Percentiles rank a stretch among this genome's conserved stretches.
Conservation (phyloP, 202 grass and related monocot genomes). For the Carex arenaria region DNA sequence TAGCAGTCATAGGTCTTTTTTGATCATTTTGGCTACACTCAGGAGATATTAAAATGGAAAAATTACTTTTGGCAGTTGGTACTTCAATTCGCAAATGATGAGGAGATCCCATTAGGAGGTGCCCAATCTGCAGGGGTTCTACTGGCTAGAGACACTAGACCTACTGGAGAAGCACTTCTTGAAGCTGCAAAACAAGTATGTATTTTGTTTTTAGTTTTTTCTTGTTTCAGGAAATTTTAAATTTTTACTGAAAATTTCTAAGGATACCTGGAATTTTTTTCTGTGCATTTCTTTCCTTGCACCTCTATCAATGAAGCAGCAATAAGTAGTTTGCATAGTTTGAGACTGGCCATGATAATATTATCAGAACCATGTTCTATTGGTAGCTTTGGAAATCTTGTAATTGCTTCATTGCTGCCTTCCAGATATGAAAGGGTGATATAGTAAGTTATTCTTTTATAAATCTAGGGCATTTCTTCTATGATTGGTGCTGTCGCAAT, state of each 20-base stretch:
- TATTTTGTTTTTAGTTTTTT: not conserved
- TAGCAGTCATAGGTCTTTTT: not conserved
- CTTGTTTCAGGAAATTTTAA: not conserved
- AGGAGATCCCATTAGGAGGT: conserved; percentile 46
- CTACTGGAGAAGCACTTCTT: conserved; percentile 66
- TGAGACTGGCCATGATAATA: not conserved
- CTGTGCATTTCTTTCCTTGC: not conserved
- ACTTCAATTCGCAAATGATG: conserved; percentile 53
- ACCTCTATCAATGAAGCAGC: not conserved
- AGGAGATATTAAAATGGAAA: not conserved
- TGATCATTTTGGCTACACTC: not conserved
- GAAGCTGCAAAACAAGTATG: conserved; percentile 59
- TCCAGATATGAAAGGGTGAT: not conserved
- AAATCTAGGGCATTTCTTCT: conserved; percentile 61
- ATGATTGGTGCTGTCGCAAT: conserved; percentile 49
- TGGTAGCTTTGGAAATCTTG: not conserved
- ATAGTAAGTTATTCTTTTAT: conserved; percentile 18
- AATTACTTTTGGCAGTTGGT: conserved; percentile 44
- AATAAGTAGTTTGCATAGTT: not conserved
- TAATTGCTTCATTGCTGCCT: not conserved
- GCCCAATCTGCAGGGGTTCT: conserved; percentile 51
- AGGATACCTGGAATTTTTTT: not conserved
- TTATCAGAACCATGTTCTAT: not conserved
- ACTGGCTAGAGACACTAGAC: conserved; percentile 82
- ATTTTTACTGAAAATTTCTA: not conserved